Base-by-base conservation (phyloP, 768 basidiomycete genomes). In the Lactarius hatsudake region DNA sequence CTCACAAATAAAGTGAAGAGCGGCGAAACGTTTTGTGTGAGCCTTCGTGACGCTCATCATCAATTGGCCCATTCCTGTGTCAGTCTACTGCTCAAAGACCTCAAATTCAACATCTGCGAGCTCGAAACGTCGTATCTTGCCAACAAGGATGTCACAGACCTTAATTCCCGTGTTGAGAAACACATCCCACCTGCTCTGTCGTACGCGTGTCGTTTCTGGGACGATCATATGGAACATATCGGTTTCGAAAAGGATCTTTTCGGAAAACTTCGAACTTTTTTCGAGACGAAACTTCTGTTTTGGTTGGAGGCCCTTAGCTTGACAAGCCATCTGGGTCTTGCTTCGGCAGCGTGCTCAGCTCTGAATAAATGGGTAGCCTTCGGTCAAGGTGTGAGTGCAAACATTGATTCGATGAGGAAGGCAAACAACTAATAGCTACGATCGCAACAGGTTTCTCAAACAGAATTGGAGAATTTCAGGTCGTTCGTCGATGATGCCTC, bases 191-290 rank as follows among this genome's bases (percentile, higher is more conserved):
- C 40, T 20, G 34, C 42, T 17, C 40, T 61, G 15, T 28, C 9
- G 28, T 61, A 61, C 26, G 60, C 60, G 17, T 61, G 60, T 38
- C 30, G n/a, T 43, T 61, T 30, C 42, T 61, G 60, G 60, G 60
- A 26, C 9, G 40, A 48, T 18, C 60, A 61, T 48, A 17, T 61
- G 20, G 0, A 30, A 42, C 40, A 23, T n/a, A 30, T 30, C 9
- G 3, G n/a, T 9, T 61, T 61, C 4, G 28, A 61, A 40, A 5
- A 5, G 0, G 4, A 61, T 9, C 15, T 61, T 15, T 61, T 43
- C 26, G 17, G 6, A 36, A 28, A 30, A 30, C 42, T 43, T 20
- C 60, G 45, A 30, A 23, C 2, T 12, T 42, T 61, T 2, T 43
- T 61, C 20, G 17, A 17, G 60, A 38, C 28, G 32, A 59, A 59